These are phyloP conservation scores for Suillus cothurnatus DNA, from an alignment of 768 basidiomycete genomes.

Conservation along the genomic window DNA sequence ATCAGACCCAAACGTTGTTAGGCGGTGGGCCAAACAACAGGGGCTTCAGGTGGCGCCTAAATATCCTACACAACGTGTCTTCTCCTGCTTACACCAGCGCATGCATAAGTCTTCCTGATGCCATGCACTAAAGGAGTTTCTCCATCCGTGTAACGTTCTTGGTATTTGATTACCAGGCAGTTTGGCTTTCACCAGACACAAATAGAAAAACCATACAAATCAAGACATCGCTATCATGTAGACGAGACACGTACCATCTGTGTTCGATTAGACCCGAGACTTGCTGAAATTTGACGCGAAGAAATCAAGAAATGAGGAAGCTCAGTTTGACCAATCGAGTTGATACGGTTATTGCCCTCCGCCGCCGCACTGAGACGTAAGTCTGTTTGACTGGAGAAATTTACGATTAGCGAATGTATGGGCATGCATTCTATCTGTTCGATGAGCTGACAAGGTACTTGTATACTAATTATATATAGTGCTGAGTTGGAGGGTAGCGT, in stretches of 20 bases:
- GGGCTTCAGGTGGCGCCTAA: slow-evolving; percentile 55
- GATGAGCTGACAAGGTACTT: too few species aligned
- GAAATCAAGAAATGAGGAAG: not conserved
- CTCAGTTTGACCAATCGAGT: not conserved
- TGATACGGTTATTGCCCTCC: too few species aligned
- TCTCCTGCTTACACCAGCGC: slow-evolving; percentile 62
- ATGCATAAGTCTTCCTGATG: slow-evolving; percentile 29
- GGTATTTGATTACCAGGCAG: not conserved
- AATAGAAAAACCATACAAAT: not conserved
- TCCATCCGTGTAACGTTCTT: not conserved
- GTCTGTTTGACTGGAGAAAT: too few species aligned
- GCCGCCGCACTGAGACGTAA: not conserved
- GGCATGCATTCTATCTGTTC: too few species aligned
- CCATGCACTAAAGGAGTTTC: not conserved
- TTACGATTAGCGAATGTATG: too few species aligned
- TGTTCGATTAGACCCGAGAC: not conserved
- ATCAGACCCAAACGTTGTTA: slow-evolving; percentile 56
- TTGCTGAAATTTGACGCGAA: not conserved
- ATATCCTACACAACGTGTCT: slow-evolving; percentile 59
- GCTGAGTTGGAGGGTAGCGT: too few species aligned
- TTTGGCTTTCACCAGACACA: not conserved
- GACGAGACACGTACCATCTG: not conserved
- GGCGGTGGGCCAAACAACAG: slow-evolving; percentile 56
- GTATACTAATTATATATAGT: too few species aligned
- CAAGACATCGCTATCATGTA: not conserved